A percentile compares a stretch with the other conserved stretches of the same genome.
Conservation (phyloP, 805 yeast species). For the Ogataea pini region DNA sequence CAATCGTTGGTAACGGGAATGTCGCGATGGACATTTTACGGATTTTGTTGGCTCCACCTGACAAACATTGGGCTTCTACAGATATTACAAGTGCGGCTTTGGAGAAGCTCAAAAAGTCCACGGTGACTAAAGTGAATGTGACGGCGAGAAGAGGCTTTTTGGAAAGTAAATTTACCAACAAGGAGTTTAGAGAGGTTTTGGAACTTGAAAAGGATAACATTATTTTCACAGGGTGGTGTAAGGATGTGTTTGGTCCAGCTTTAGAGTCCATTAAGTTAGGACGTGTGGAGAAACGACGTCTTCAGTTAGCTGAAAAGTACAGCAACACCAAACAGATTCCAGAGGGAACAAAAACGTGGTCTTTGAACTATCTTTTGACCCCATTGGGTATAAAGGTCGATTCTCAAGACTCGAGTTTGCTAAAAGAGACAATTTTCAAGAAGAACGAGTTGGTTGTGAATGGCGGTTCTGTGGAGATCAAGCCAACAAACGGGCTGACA, state of each 20-base stretch:
- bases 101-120: slow-evolving; percentile 48
- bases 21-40: slow-evolving; percentile 93
- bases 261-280: slow-evolving; percentile 37
- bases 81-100: slow-evolving; percentile 72
- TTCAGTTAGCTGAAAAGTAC: slow-evolving; percentile 62
- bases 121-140: slow-evolving; percentile 64
- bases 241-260: slow-evolving; percentile 37
- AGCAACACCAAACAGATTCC: slow-evolving; percentile 15
- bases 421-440: slow-evolving; percentile 51
- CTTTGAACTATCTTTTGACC: slow-evolving; percentile 63
- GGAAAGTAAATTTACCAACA: slow-evolving; percentile 88
- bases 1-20: slow-evolving; percentile 94
- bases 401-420: slow-evolving; percentile 35
- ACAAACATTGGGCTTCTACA: slow-evolving; percentile 57
- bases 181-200: slow-evolving; percentile 84
- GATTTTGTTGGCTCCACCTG: slow-evolving; percentile 60
- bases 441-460: slow-evolving; percentile 42
- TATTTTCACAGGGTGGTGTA: slow-evolving; percentile 48
- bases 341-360: slow-evolving; percentile 47
- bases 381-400: slow-evolving; percentile 57
- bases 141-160: slow-evolving; percentile 85
- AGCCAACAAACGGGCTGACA: slow-evolving; percentile 38
- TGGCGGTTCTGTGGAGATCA: slow-evolving; percentile 32
- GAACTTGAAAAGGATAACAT: slow-evolving; percentile 53
- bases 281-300: slow-evolving; percentile 63